These are phyloP conservation scores for Podila verticillata DNA, from an alignment of 192 early-diverging fungal genomes.

Conservation along the genomic window DNA sequence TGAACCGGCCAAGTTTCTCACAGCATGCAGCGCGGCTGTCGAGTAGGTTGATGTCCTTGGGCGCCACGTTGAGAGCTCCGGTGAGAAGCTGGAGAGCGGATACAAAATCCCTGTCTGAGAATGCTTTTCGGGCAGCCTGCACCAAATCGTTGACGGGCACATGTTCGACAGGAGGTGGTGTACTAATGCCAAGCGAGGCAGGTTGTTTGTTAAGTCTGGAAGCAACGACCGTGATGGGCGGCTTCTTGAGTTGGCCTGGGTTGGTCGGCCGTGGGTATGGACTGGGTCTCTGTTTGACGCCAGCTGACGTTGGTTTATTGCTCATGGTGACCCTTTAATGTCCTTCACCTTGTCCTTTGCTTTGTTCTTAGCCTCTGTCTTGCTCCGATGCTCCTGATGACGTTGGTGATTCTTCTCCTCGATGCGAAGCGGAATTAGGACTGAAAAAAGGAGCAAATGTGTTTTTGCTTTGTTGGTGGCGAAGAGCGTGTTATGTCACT, in stretches of 20 bases:
- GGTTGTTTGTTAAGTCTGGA: too few species aligned
- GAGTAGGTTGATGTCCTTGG: constrained; percentile 41
- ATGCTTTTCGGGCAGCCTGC: constrained; percentile 28
- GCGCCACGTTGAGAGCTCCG: constrained; percentile 23
- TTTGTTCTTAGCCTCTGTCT: background rate
- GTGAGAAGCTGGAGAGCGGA: constrained; percentile 15
- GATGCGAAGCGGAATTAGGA: too few species aligned
- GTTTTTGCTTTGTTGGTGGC: background rate
- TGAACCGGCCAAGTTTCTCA: constrained; percentile 21
- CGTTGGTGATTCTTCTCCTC: background rate
- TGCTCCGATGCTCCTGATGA: background rate
- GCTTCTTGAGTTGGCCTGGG: background rate
- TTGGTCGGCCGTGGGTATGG: constrained; percentile 24
- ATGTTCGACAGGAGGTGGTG: background rate
- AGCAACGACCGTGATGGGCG: background rate
- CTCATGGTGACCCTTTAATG: background rate
- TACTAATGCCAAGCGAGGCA: background rate
- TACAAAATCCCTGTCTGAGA: constrained; percentile 31
- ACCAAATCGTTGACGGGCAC: constrained; percentile 43
- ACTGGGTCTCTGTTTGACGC: constrained; percentile 6
- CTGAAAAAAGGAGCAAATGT: background rate
- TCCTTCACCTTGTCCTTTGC: background rate
- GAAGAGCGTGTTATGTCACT: too few species aligned
- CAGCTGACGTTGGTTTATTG: background rate
- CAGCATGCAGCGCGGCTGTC: constrained; percentile 41